These are phyloP conservation scores for Massospora cicadina DNA, from an alignment of 371 early-diverging fungal species.

Conservation along the genomic window DNA sequence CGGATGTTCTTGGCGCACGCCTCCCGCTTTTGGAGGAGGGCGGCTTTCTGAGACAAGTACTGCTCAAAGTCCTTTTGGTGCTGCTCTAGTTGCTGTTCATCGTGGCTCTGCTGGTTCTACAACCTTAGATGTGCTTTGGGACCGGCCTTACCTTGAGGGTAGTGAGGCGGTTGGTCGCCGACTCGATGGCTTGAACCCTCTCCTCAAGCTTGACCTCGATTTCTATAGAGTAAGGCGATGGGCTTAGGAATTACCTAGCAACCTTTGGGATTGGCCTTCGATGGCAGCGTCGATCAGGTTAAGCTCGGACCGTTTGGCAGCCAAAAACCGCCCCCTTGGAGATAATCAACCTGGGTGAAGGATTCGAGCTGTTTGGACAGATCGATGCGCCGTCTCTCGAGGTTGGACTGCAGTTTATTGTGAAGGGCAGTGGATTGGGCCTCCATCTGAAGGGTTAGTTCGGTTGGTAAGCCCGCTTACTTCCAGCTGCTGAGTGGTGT, in stretches of 20 bases:
- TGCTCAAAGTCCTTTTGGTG: constrained; percentile 52
- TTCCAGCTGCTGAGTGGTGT: constrained; percentile 18
- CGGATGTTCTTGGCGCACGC: constrained; percentile 73
- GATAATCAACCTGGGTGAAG: constrained; percentile 17
- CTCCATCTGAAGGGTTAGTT: constrained; percentile 22
- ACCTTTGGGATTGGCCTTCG: not conserved
- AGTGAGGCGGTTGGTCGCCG: not conserved
- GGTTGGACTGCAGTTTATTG: constrained; percentile 42
- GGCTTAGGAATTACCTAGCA: not conserved
- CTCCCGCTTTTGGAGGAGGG: constrained; percentile 68
- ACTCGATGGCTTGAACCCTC: constrained; percentile 20
- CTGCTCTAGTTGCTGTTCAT: constrained; percentile 17
- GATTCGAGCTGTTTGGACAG: constrained; percentile 31
- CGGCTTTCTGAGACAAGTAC: constrained; percentile 52
- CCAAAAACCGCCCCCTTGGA: not conserved
- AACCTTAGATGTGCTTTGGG: constrained; percentile 13
- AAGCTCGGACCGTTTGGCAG: not conserved
- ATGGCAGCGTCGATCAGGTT: not conserved
- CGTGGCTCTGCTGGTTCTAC: constrained; percentile 27
- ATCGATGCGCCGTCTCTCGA: constrained; percentile 37
- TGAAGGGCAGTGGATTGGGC: constrained; percentile 44
- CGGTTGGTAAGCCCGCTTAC: not conserved
- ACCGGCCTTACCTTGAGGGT: not conserved
- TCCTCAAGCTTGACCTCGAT: constrained; percentile 34
- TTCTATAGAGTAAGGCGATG: constrained; percentile 14